A percentile compares a stretch with the other conserved stretches of the same genome.
Evolutionary conservation across 2,329 filamentous ascomycete species (phyloP).

Genomic region (Alternaria rosae): DNA sequence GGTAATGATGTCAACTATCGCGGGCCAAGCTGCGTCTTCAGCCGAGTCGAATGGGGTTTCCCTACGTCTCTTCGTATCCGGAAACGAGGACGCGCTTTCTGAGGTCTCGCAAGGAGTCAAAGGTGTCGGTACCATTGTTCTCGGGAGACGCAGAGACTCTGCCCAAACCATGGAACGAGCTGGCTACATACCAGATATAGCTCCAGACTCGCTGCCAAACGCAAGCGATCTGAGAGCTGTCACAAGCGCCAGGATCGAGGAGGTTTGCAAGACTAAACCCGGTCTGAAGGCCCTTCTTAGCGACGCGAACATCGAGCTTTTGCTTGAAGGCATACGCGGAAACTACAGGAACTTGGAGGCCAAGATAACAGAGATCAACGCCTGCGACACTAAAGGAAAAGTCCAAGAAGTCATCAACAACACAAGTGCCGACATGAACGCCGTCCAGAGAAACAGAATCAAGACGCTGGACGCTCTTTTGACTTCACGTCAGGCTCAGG

Average conservation of each 20-base stretch:
- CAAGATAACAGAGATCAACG: slow-evolving; percentile 21
- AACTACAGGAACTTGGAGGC: slow-evolving; percentile 19
- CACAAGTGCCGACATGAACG: slow-evolving; percentile 9
- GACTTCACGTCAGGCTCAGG: slow-evolving; percentile 11
- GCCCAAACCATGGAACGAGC: neutral
- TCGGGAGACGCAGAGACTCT: neutral
- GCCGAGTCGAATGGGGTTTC: neutral
- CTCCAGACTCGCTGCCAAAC: neutral
- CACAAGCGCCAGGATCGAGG: slow-evolving; percentile 8
- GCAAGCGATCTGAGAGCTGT: slow-evolving; percentile 12
- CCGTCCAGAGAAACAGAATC: neutral
- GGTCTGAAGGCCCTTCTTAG: slow-evolving; percentile 15
- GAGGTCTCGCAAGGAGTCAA: neutral
- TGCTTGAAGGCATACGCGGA: slow-evolving; percentile 19
- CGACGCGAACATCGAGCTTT: slow-evolving; percentile 18
- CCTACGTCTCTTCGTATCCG: neutral
- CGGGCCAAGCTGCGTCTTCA: neutral
- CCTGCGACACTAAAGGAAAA: slow-evolving; percentile 23
- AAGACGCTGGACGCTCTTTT: slow-evolving; percentile 8
- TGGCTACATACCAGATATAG: neutral
- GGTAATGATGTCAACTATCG: neutral
- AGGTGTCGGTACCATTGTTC: neutral
- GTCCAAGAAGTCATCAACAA: slow-evolving; percentile 21
- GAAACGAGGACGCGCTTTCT: neutral
- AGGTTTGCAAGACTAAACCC: slow-evolving; percentile 14